A percentile compares a stretch with the other conserved stretches of the same genome.
phyloP scores from a whole-genome alignment of 2,329 filamentous ascomycete species.

The Malbranchea zuffiana region DNA sequence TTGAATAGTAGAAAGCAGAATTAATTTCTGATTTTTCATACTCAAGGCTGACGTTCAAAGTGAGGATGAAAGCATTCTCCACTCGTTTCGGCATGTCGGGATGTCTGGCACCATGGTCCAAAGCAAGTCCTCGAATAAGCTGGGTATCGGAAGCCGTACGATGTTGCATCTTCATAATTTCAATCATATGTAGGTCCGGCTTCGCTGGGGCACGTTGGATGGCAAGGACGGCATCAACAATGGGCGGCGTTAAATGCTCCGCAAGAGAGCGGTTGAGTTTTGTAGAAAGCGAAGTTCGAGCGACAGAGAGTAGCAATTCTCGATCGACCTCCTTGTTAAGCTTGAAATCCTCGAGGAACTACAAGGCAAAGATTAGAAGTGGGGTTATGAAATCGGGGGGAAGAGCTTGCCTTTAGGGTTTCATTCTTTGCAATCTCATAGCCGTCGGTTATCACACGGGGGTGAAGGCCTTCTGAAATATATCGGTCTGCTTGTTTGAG shows the following conservation, averaged over 20 bases:
- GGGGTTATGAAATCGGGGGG: background rate
- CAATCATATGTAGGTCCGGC: conserved; percentile 96
- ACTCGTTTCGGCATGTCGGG: conserved; percentile 97
- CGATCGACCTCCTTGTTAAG: conserved; percentile 77
- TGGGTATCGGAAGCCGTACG: conserved; percentile 91
- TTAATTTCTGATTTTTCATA: conserved; percentile 99
- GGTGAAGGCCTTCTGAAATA: conserved; percentile 93
- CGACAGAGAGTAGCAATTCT: conserved; percentile 85
- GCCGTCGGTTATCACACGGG: conserved; percentile 90
- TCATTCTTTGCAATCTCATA: conserved; percentile 95
- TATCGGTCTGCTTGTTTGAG: conserved; percentile 95
- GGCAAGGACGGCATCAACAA: conserved; percentile 89
- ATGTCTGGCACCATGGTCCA: conserved; percentile 92
- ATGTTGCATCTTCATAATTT: conserved; percentile 99
- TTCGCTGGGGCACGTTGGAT: conserved; percentile 85
- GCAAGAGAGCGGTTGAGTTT: conserved; percentile 87
- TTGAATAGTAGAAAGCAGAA: conserved; percentile 97
- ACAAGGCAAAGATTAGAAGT: conserved; percentile 12
- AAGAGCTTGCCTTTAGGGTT: conserved; percentile 60
- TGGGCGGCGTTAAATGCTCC: conserved; percentile 81
- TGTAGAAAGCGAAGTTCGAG: conserved; percentile 85
- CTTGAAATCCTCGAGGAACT: conserved; percentile 95
- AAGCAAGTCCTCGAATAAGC: conserved; percentile 79
- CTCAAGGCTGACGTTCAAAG: conserved; percentile 90
- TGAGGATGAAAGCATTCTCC: conserved; percentile 90